These are phyloP conservation scores for Leccinum olivaceopallidum DNA, from an alignment of 768 basidiomycete genomes.

Conservation along the genomic window DNA sequence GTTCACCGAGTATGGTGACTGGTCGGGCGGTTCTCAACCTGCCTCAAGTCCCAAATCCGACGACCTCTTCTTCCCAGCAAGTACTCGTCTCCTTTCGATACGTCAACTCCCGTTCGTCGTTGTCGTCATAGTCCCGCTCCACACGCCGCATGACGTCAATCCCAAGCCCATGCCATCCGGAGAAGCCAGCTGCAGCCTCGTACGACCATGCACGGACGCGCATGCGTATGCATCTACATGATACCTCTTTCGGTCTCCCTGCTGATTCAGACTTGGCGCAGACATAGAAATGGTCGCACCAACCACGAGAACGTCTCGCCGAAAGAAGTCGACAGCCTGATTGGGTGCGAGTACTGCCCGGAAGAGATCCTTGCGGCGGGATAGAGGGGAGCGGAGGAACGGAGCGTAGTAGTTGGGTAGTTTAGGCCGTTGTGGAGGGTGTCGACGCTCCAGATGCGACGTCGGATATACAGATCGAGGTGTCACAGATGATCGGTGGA, in stretches of 20 bases:
- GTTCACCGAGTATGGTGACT: neutral
- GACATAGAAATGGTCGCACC: slow-evolving; percentile 2
- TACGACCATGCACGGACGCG: slow-evolving; percentile 18
- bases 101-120: neutral
- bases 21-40: neutral
- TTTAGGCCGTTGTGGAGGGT: slow-evolving; percentile 20
- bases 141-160: slow-evolving; percentile 8
- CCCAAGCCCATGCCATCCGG: slow-evolving; percentile 29
- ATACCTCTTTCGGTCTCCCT: neutral
- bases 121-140: neutral
- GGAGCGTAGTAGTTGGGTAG: slow-evolving; percentile 32
- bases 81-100: neutral
- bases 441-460: slow-evolving; percentile 11
- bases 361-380: slow-evolving; percentile 29
- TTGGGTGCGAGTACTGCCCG: slow-evolving; percentile 20
- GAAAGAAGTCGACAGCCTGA: slow-evolving; percentile 30
- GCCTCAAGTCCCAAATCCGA: too few relatives aligned
- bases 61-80: neutral
- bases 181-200: slow-evolving; percentile 30
- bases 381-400: slow-evolving; percentile 27
- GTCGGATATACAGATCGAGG: slow-evolving; percentile 12
- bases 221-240: neutral
- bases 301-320: slow-evolving; percentile 17
- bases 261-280: neutral
- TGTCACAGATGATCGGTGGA: slow-evolving; percentile 7